phyloP scores from a whole-genome alignment of 108 stramenopile genomes.

The Hondaea fermentalgiana region DNA sequence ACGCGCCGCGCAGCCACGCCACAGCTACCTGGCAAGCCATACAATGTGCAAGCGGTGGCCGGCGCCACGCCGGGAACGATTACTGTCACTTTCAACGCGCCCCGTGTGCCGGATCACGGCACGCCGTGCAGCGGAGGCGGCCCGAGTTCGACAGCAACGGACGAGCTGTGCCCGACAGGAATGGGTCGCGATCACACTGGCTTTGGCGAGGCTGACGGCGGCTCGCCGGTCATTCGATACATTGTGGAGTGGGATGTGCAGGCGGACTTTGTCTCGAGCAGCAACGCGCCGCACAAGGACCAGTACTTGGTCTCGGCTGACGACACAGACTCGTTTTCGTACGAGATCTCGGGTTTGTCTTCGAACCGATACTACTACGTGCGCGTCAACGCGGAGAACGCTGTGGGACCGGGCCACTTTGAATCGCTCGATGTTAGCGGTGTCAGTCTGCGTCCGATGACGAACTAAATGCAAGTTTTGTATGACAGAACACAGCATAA shows the following conservation, averaged over 20 bases:
- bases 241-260: slow-evolving; percentile 60
- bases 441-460: neutral
- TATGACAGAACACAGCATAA: no score
- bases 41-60: neutral
- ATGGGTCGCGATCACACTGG: slow-evolving; percentile 49
- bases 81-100: slow-evolving; percentile 54
- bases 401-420: slow-evolving; percentile 32
- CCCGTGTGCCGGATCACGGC: slow-evolving; percentile 59
- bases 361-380: slow-evolving; percentile 48
- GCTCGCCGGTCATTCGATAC: slow-evolving; percentile 50
- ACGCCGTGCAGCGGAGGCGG: slow-evolving; percentile 57
- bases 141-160: slow-evolving; percentile 10
- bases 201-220: slow-evolving; percentile 63
- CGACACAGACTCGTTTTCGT: slow-evolving; percentile 5
- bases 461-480: neutral
- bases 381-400: slow-evolving; percentile 57
- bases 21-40: slow-evolving; percentile 58
- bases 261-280: neutral
- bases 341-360: slow-evolving; percentile 22
- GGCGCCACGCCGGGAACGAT: slow-evolving; percentile 37
- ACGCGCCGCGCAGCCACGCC: slow-evolving; percentile 32
- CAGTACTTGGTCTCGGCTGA: slow-evolving; percentile 9
- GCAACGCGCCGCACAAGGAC: neutral
- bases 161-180: slow-evolving; percentile 52
- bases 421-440: neutral